A percentile compares a stretch with the other conserved stretches of the same genome.
phyloP scores from a whole-genome alignment of 352 stramenopile species.

The Globisporangium irregulare region DNA sequence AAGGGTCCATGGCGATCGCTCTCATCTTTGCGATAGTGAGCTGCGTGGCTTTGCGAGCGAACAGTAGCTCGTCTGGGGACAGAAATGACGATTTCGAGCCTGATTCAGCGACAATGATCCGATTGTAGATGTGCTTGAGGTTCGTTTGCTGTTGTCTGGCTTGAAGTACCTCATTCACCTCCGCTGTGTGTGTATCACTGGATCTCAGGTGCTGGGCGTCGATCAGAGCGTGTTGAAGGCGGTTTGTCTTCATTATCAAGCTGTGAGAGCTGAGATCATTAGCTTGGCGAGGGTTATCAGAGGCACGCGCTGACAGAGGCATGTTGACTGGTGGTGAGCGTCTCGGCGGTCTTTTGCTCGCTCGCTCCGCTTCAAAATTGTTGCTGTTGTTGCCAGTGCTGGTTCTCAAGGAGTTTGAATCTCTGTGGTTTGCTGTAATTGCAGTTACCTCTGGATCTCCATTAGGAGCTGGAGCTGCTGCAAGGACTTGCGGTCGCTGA shows the following conservation, averaged over 20 bases:
- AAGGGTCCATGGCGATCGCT: not conserved
- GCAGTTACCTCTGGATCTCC: not conserved
- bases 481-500: not conserved
- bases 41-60: conserved; percentile 6
- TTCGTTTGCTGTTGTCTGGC: not conserved
- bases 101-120: not conserved
- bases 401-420: too few relatives aligned
- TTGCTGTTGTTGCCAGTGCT: not conserved
- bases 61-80: not conserved
- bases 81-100: not conserved
- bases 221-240: conserved; percentile 21
- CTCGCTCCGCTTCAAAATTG: not conserved
- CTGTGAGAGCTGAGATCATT: not conserved
- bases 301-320: not conserved
- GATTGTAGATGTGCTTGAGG: not conserved
- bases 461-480: not conserved
- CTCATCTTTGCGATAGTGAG: conserved; percentile 1
- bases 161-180: not conserved
- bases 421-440: not conserved
- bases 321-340: not conserved
- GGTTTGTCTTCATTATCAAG: conserved; percentile 16
- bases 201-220: conserved; percentile 13
- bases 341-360: not conserved
- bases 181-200: not conserved
- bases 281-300: not conserved